These are phyloP conservation scores for Metrosideros polymorpha DNA, from an alignment of 441 rosid genomes.

Conservation along the genomic window DNA sequence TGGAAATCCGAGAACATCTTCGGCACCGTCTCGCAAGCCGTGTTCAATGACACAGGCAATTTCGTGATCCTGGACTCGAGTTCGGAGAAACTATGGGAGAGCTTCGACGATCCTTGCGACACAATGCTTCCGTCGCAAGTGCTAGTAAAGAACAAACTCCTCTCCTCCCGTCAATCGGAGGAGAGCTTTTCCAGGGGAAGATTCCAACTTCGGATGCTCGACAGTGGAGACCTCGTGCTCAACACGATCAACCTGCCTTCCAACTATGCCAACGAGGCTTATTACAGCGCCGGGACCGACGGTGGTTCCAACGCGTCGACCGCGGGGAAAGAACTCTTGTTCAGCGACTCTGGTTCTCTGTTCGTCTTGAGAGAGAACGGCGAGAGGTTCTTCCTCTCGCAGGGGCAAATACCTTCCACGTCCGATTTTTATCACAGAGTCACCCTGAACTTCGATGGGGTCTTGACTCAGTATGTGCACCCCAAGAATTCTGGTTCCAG, in stretches of 20 bases:
- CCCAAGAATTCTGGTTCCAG: constrained; percentile 3
- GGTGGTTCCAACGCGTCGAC: not conserved
- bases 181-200: constrained; percentile 19
- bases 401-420: not conserved
- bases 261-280: not conserved
- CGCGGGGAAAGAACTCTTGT: constrained; percentile 9
- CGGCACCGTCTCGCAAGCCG: constrained; percentile 3
- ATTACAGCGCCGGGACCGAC: constrained; percentile 2
- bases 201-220: constrained; percentile 14
- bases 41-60: constrained; percentile 30
- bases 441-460: constrained; percentile 26
- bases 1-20: constrained; percentile 8
- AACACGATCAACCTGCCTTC: constrained; percentile 22
- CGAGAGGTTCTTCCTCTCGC: not conserved
- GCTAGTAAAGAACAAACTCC: not conserved
- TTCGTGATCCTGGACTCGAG: constrained; percentile 6
- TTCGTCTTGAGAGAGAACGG: not conserved
- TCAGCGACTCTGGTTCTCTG: constrained; percentile 14
- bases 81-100: constrained; percentile 21
- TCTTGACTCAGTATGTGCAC: constrained; percentile 18
- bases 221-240: constrained; percentile 10
- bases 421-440: constrained; percentile 22
- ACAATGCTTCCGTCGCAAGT: constrained; percentile 34
- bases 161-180: not conserved
- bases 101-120: constrained; percentile 31